Evolutionary conservation across 2,329 filamentous ascomycete species (phyloP), one percentile per base, ranked within the genome.

Genomic region (Aaosphaeria pasadenensis): DNA sequence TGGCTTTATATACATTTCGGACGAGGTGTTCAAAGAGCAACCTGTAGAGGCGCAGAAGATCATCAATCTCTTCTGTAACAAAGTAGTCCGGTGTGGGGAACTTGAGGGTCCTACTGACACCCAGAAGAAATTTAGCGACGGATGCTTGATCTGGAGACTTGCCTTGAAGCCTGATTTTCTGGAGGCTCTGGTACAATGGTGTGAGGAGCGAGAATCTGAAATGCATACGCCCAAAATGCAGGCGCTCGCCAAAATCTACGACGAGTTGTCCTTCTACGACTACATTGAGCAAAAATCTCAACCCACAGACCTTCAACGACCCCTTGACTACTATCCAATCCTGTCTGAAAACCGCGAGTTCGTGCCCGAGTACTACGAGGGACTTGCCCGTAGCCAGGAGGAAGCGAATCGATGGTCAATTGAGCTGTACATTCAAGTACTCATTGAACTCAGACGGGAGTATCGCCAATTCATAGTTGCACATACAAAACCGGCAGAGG

Each of bases 1-100:
- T 5, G 62, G 60, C 5, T 62, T 72, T 5, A 64, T 70, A 7
- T 72, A 73, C 52, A 70, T 76, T 11, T 75, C 73, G 1, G 73
- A 76, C 36, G 70, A 75, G 30, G 62, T 74, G 1, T 71, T 76
- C 39, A 54, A 64, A n/a, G 51, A 69, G 39, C 53, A 67, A 41
- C 73, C 73, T 4, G 57, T 60, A 42, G 52, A 67, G 30, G 72
- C 71, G 1, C 51, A 68, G 2, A 45, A 60, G 6, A 66, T 76
- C 9, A 54, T 76, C 6, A 49, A 69, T n/a, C 49, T 55, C 0
- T 72, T 72, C 49, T 49, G 67, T 30, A 51, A 56, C 5, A 65
- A 64, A 36, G 58, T 66, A 30, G 58, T 62, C 36, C 32, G 32
- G 39, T 54, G 63, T 11, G 51, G 54, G 7, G 45, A 51, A 6